Percentiles rank a stretch among this genome's conserved stretches.
phyloP scores from a whole-genome alignment of 768 basidiomycete species.

The Panaeolus papilionaceus region DNA sequence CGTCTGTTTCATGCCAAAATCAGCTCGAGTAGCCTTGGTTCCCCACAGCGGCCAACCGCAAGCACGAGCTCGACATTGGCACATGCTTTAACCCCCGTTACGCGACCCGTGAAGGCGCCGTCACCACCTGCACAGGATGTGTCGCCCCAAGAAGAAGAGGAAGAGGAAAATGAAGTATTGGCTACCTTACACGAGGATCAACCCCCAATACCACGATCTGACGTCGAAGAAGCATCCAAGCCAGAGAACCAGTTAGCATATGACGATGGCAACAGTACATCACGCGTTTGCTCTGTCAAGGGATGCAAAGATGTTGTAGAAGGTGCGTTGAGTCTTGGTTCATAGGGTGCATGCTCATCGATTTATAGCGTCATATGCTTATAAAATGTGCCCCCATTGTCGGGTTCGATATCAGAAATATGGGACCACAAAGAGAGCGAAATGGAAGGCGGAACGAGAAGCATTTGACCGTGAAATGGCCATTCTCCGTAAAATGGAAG shows the following conservation, averaged over 20 bases:
- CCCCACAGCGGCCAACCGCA: slow-evolving; percentile 17
- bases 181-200: neutral
- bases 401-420: slow-evolving; percentile 56
- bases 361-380: slow-evolving; percentile 36
- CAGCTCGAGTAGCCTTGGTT: slow-evolving; percentile 29
- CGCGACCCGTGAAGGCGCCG: slow-evolving; percentile 15
- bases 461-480: slow-evolving; percentile 48
- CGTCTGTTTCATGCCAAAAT: slow-evolving; percentile 18
- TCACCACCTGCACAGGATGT: neutral
- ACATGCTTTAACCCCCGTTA: slow-evolving; percentile 50
- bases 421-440: slow-evolving; percentile 59
- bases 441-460: slow-evolving; percentile 55
- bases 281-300: slow-evolving; percentile 58
- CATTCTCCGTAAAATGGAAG: slow-evolving; percentile 43
- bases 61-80: slow-evolving; percentile 51
- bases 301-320: slow-evolving; percentile 56
- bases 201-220: neutral
- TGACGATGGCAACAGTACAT: slow-evolving; percentile 12
- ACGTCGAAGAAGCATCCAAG: neutral
- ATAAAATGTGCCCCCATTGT: slow-evolving; percentile 54
- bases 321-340: slow-evolving; percentile 32
- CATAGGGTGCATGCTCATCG: slow-evolving; percentile 25
- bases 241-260: neutral
- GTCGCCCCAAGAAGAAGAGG: slow-evolving; percentile 5
- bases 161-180: slow-evolving; percentile 21